Conservation (phyloP, 768 basidiomycete genomes). For the Suillus tomentosus region DNA sequence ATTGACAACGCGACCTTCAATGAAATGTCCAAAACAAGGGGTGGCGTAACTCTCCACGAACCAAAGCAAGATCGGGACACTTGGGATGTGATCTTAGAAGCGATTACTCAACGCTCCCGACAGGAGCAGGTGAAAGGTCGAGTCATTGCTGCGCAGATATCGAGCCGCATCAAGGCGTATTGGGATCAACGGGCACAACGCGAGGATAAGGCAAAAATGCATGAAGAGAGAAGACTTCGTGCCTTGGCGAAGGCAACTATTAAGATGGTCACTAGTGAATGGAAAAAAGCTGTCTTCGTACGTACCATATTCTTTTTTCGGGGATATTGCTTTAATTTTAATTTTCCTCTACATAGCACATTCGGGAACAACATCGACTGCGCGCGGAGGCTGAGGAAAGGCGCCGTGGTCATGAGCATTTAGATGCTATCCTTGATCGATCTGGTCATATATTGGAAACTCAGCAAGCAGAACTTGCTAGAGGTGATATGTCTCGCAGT, state of each 20-base stretch:
- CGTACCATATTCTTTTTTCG: slow-evolving; percentile 33
- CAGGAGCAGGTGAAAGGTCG: slow-evolving; percentile 33
- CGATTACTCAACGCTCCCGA: slow-evolving; percentile 35
- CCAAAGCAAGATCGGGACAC: slow-evolving; percentile 39
- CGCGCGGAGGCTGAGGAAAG: slow-evolving; percentile 75
- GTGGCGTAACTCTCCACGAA: slow-evolving; percentile 19
- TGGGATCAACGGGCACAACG: slow-evolving; percentile 70
- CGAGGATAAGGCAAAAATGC: slow-evolving; percentile 57
- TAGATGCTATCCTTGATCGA: slow-evolving; percentile 88
- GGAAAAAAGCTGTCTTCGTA: slow-evolving; percentile 87
- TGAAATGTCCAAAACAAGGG: slow-evolving; percentile 7
- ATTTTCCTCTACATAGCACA: slow-evolving; percentile 48
- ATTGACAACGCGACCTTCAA: slow-evolving; percentile 35
- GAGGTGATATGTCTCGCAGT: slow-evolving; percentile 53
- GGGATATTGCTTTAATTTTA: background rate
- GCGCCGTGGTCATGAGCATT: slow-evolving; percentile 77
- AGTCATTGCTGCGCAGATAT: slow-evolving; percentile 55
- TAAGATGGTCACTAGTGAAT: slow-evolving; percentile 71
- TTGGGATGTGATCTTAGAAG: slow-evolving; percentile 63
- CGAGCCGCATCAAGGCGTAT: slow-evolving; percentile 66
- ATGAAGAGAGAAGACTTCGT: slow-evolving; percentile 69
- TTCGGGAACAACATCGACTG: slow-evolving; percentile 68
- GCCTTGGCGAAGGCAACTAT: slow-evolving; percentile 72
- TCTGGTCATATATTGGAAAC: slow-evolving; percentile 85
- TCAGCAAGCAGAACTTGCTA: slow-evolving; percentile 70